Evolutionary conservation across 306 rosid species (phyloP), one percentile per base, ranked within the genome.

Genomic region (Vigna angularis): DNA sequence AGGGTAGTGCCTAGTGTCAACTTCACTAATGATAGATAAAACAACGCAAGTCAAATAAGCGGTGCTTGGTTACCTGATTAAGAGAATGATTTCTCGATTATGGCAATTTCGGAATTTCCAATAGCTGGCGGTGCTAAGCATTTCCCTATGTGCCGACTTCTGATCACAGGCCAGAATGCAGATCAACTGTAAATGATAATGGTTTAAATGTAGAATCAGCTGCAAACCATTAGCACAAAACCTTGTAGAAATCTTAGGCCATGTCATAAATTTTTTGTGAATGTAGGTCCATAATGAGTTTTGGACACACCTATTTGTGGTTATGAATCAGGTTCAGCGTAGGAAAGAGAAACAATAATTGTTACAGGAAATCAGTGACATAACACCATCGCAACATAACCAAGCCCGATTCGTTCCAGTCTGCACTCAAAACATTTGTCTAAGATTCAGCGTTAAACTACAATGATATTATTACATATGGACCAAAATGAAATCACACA

Each of bases 401-500:
- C 69, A 40, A 67, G 50, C 72, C 79, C 10, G 26, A 45, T 64
- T 63, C 30, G 53, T 8, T 64, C 36, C 11, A 65, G 18, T 66
- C 15, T 64, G 74, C 49, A 65, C 73, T 45, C 65, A 42, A 73
- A 56, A 52, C 69, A 56, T 44, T 40, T 34, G 67, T 52, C 48
- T 4, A 20, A 26, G 17, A 45, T 66, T 53, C 52, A 14, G 49
- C 36, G 9, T 47, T 51, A 11, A 50, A 50, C 72, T 22, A 57
- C 10, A 55, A 44, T 55, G 49, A 77, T 30, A 22, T 8, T 30
- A 22, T 8, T 68, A 34, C 28, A 40, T 8, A 49, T 52, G 22
- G 44, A 44, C 32, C 66, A 80, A 55, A 17, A 32, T 28, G 45
- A 74, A 56, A 53, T 26, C 44, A 71, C 13, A 47, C n/a, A 67